Percentiles rank a stretch among this genome's conserved stretches.
Conservation (phyloP, 345 rosid genomes). For the Dipteronia sinensis region DNA sequence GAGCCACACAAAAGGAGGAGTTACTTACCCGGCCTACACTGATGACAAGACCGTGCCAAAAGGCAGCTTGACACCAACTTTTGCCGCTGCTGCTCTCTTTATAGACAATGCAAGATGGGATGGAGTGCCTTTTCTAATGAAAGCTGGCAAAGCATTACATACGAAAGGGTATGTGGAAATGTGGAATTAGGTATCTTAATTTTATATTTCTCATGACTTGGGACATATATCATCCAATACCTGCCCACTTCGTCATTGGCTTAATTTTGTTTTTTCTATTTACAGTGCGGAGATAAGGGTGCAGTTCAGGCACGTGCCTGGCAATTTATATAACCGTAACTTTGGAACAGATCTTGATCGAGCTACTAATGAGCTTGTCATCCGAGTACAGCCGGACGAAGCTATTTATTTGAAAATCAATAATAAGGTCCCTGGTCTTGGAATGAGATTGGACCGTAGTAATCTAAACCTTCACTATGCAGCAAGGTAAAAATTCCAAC, state of each 20-base stretch:
- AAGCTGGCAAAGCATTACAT: constrained; percentile 96
- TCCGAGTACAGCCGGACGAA: constrained; percentile 96
- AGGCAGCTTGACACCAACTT: constrained; percentile 91
- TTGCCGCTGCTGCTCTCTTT: constrained; percentile 99
- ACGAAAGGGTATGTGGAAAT: constrained; percentile 55
- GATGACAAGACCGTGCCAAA: constrained; percentile 92
- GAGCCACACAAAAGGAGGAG: constrained; percentile 87
- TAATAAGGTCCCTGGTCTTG: constrained; percentile 97
- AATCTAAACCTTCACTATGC: constrained; percentile 89
- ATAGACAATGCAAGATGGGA: constrained; percentile 99
- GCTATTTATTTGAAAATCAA: constrained; percentile 95
- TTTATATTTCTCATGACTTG: not conserved
- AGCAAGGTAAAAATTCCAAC: constrained; percentile 54
- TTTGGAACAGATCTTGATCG: constrained; percentile 80
- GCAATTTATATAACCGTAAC: constrained; percentile 79
- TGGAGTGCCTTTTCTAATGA: constrained; percentile 97
- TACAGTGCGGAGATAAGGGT: constrained; percentile 96
- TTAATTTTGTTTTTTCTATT: constrained; percentile 15
- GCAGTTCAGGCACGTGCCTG: constrained; percentile 98
- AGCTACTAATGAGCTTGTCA: constrained; percentile 94
- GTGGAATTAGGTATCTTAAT: constrained; percentile 16
- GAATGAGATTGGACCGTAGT: constrained; percentile 94
- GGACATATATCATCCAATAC: not conserved
- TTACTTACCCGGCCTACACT: constrained; percentile 74
- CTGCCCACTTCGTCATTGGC: constrained; percentile 4